Evolutionary conservation across 176 grass and related monocot genomes (phyloP).

Genomic region (Hordeum marinum): DNA sequence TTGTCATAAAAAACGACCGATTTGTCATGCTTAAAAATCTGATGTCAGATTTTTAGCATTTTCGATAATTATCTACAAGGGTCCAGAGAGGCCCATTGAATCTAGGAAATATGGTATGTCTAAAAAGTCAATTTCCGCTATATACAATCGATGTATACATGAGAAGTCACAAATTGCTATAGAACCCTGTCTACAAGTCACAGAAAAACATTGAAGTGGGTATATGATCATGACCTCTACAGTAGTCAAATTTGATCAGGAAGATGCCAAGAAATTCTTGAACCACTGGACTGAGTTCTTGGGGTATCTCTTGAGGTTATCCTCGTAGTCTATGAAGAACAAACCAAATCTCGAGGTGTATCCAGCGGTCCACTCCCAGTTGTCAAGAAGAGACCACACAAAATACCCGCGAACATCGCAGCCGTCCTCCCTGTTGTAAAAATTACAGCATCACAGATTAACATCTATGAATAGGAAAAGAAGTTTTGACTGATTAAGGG

Average conservation of each 20-base stretch:
- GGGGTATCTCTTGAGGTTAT: constrained; percentile 68
- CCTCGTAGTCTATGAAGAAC: constrained; percentile 53
- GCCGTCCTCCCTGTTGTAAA: constrained; percentile 60
- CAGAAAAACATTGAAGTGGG: background rate
- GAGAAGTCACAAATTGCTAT: background rate
- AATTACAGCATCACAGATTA: background rate
- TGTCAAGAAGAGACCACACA: constrained; percentile 75
- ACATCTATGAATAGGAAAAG: background rate
- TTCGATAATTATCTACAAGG: background rate
- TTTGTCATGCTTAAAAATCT: too few relatives aligned
- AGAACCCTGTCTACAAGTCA: background rate
- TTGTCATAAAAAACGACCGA: too few relatives aligned
- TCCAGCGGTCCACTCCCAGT: constrained; percentile 78
- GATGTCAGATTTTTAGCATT: too few relatives aligned
- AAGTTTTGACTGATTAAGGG: background rate
- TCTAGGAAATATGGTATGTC: background rate
- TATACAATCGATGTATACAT: background rate
- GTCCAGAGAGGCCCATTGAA: background rate
- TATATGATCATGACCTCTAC: background rate
- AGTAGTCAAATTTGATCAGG: background rate
- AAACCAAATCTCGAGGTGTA: constrained; percentile 67
- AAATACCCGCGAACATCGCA: constrained; percentile 72
- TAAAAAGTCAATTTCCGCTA: background rate
- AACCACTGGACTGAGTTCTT: constrained; percentile 79
- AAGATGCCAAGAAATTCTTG: constrained; percentile 44